Base-by-base conservation (phyloP, 2,329 filamentous ascomycete genomes). In the Cladosporium sp. region DNA sequence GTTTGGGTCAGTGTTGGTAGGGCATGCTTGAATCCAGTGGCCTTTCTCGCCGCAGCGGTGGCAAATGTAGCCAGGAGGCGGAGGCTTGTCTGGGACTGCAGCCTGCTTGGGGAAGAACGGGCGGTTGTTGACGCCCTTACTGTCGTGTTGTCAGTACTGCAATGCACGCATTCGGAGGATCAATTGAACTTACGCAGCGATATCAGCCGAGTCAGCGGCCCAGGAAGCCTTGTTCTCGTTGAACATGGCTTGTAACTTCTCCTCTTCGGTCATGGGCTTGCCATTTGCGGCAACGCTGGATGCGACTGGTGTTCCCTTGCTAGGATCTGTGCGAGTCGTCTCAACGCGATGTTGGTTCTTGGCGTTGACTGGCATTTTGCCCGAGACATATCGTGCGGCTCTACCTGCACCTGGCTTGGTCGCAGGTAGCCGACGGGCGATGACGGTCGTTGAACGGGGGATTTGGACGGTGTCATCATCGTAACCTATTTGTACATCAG, bases 381-480 rank as follows among this genome's bases (percentile, higher is more conserved):
- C 94, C 17, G 91, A 93, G 61, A 99, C 90, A 81, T 99, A 99
- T 71, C 94, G 86, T 63, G 93, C 92, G 58, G 94, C 95, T 65
- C 90, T 86, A 55, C 94, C 95, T 64, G 92, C 91, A 30, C 94
- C 94, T 50, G 88, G 88, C 70, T 92, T 91, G 55, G 85, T 80
- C 6, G 94, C 90, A 3, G 94, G 94, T 63, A 94, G 82, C 61
- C 94, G 87, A 61, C 90, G 87, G 40, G 92, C 94, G 66, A 97
- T 88, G 59, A 99, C 92, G 0, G 92, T 95, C 2, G 92, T 97
- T 17, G 94, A 96, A 68, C 94, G 89, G 45, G 93, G 90, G 55
- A 99, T 96, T 67, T 97, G 92, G n/a, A 89, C 90, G 0, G 94
- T 97, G 72, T 99, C 94, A 79, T 99, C 94, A 67, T 96, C 90